Conservation (phyloP, 768 basidiomycete genomes). For the Russula ochroleuca region DNA sequence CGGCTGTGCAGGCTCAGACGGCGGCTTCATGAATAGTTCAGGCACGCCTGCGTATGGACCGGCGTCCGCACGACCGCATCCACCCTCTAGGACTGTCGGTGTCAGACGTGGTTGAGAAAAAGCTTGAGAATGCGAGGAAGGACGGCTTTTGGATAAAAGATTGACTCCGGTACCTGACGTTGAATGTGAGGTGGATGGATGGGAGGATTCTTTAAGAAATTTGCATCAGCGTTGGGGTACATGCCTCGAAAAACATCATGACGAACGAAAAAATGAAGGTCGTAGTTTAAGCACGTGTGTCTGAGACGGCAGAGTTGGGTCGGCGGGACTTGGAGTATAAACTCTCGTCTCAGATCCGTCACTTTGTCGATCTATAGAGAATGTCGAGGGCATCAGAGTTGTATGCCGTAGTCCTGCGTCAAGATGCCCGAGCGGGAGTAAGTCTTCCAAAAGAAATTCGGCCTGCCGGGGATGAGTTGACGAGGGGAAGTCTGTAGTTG, state of each 20-base stretch:
- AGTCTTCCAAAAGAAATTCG: neutral
- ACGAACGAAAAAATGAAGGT: neutral
- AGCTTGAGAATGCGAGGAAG: neutral
- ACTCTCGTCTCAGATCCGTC: neutral
- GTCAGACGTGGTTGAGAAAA: neutral
- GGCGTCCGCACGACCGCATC: neutral
- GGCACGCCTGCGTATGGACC: neutral
- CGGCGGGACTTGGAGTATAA: neutral
- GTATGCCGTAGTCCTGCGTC: neutral
- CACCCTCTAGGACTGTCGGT: neutral
- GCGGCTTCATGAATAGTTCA: neutral
- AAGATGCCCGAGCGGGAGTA: neutral
- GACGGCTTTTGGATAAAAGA: neutral
- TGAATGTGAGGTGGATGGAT: neutral
- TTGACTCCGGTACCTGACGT: neutral
- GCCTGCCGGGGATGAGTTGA: neutral
- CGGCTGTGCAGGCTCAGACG: too few relatives aligned
- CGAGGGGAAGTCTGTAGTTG: too few relatives aligned
- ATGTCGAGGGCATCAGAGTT: neutral
- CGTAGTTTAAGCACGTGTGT: neutral
- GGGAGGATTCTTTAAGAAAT: neutral
- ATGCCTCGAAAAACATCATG: neutral
- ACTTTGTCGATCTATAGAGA: neutral
- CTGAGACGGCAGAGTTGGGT: neutral
- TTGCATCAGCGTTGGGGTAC: neutral